phyloP scores from a whole-genome alignment of 495 filamentous ascomycete genomes.

The Emericellopsis terricola region DNA sequence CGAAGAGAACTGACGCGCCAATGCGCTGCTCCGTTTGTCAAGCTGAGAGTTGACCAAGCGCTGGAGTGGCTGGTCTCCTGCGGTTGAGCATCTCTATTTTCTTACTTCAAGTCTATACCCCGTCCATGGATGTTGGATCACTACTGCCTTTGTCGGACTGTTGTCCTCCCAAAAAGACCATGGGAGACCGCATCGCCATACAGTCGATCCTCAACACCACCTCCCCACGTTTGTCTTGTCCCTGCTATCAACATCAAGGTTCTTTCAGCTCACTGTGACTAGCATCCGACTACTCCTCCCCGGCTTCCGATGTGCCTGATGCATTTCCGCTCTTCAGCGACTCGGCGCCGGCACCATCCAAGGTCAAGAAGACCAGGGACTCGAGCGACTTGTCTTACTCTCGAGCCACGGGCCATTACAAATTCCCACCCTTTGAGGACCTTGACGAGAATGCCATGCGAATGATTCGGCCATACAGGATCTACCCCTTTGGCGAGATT shows the following conservation, averaged over 20 bases:
- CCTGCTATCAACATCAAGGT: not conserved
- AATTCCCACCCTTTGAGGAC: conserved; percentile 49
- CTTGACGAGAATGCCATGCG: conserved; percentile 33
- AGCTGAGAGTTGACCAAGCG: not conserved
- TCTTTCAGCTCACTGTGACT: not conserved
- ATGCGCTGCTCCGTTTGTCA: not conserved
- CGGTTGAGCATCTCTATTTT: no score
- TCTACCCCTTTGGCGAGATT: conserved; percentile 55
- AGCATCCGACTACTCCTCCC: conserved; percentile 7
- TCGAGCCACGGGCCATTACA: conserved; percentile 40
- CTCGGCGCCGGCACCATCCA: conserved; percentile 14
- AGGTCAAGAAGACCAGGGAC: conserved; percentile 36
- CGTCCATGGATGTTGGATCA: no score
- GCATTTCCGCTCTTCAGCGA: conserved; percentile 9
- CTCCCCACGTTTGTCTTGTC: conserved; percentile 23
- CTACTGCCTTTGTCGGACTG: no score
- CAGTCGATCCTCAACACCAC: conserved; percentile 44
- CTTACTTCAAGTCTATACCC: no score
- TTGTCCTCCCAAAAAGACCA: no score
- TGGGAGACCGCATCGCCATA: conserved; percentile 17
- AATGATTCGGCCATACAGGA: conserved; percentile 39
- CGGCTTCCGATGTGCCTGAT: conserved; percentile 10
- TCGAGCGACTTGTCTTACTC: conserved; percentile 37
- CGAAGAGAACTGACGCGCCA: conserved; percentile 1
- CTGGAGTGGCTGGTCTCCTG: not conserved